These are phyloP conservation scores for Phialemoniopsis sp. DNA, from an alignment of 2,329 filamentous ascomycete species.

Conservation along the genomic window DNA sequence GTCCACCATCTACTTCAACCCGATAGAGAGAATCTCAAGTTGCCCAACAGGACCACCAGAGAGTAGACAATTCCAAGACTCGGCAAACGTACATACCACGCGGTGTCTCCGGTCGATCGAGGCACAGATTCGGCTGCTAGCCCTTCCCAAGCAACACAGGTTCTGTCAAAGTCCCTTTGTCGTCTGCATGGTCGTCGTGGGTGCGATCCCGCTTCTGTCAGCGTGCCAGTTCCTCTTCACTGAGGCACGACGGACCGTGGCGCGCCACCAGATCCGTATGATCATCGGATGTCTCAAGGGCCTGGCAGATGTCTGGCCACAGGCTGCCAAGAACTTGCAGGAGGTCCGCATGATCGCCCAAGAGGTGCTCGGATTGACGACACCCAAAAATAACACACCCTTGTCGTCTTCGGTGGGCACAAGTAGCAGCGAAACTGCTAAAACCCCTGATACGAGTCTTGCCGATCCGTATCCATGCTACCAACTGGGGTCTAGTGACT, in stretches of 20 bases:
- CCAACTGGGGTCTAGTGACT: too few species aligned
- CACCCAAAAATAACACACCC: too few species aligned
- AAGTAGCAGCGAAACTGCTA: too few species aligned
- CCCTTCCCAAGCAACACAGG: conserved; percentile 24
- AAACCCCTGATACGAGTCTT: too few species aligned
- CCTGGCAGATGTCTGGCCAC: conserved; percentile 30
- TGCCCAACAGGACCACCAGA: conserved; percentile 20
- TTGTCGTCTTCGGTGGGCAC: too few species aligned
- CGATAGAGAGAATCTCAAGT: conserved; percentile 30
- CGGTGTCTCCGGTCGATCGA: conserved; percentile 30
- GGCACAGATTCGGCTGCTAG: conserved; percentile 29
- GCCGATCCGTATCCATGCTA: too few species aligned
- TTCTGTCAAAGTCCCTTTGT: conserved; percentile 32
- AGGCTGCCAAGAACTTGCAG: conserved; percentile 25
- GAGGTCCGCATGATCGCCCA: conserved; percentile 34
- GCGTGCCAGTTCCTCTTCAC: conserved; percentile 29
- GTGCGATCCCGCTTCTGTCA: conserved; percentile 26
- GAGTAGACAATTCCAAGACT: conserved; percentile 10
- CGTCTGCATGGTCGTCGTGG: conserved; percentile 34
- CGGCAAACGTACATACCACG: conserved; percentile 30
- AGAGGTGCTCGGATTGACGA: conserved; percentile 20
- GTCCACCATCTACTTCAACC: conserved; percentile 30
- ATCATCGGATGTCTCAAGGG: conserved; percentile 32
- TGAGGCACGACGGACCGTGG: conserved; percentile 23
- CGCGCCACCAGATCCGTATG: conserved; percentile 35